phyloP scores from a whole-genome alignment of 345 rosid species.

The Eutrema japonicum region DNA sequence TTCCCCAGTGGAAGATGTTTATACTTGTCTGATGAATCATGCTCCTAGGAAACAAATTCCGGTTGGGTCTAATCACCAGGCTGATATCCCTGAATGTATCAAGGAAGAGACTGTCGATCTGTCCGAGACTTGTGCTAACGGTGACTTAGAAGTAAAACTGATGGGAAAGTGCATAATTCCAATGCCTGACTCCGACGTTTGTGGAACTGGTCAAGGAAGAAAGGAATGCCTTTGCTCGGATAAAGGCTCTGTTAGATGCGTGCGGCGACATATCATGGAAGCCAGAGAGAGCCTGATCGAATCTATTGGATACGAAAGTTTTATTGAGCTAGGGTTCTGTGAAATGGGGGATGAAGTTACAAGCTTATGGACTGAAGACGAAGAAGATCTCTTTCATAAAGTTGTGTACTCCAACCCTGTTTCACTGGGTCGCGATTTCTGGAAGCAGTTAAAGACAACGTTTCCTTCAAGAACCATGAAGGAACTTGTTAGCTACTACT shows the following conservation, averaged over 20 bases:
- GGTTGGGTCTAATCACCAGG: slow-evolving; percentile 78
- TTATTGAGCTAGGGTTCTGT: slow-evolving; percentile 61
- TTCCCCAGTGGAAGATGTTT: slow-evolving; percentile 41
- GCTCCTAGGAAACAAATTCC: slow-evolving; percentile 51
- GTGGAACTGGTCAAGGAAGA: slow-evolving; percentile 53
- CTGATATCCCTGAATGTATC: slow-evolving; percentile 53
- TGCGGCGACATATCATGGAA: slow-evolving; percentile 65
- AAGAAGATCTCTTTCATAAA: slow-evolving; percentile 60
- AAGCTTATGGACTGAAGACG: slow-evolving; percentile 68
- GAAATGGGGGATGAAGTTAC: slow-evolving; percentile 80
- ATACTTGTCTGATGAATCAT: slow-evolving; percentile 41
- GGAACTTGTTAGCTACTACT: slow-evolving; percentile 84
- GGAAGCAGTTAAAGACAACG: slow-evolving; percentile 54
- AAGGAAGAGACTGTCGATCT: slow-evolving; percentile 26
- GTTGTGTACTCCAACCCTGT: slow-evolving; percentile 62
- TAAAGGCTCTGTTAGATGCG: slow-evolving; percentile 63
- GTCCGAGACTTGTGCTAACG: background rate
- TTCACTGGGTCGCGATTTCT: slow-evolving; percentile 62
- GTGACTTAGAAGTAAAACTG: slow-evolving; percentile 43
- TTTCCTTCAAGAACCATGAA: slow-evolving; percentile 61
- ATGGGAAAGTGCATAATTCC: slow-evolving; percentile 75
- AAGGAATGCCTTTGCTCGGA: slow-evolving; percentile 60
- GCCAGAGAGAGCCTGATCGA: slow-evolving; percentile 58
- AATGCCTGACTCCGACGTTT: slow-evolving; percentile 47
- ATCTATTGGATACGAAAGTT: slow-evolving; percentile 55